Evolutionary conservation across 305 asterid genomes (phyloP).

Genomic region (Rubia peregrina): DNA sequence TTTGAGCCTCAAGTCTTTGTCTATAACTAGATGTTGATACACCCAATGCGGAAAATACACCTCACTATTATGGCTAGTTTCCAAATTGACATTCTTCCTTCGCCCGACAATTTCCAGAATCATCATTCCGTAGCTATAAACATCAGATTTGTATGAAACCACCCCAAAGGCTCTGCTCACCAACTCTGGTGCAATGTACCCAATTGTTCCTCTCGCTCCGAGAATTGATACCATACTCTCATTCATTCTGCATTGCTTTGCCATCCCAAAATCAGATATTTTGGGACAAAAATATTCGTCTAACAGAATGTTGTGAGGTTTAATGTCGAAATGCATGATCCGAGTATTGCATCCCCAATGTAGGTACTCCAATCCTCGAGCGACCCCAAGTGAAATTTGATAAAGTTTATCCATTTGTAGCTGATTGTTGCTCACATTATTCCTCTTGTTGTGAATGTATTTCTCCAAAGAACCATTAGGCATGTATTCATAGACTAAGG

Average conservation of each 20-base stretch:
- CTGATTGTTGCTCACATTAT: not conserved
- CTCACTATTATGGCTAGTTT: constrained; percentile 18
- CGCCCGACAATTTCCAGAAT: constrained; percentile 32
- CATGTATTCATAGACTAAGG: constrained; percentile 14
- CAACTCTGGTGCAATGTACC: constrained; percentile 45
- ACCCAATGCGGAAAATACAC: constrained; percentile 24
- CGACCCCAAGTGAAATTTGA: constrained; percentile 19
- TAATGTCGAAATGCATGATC: not conserved
- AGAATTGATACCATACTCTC: constrained; percentile 33
- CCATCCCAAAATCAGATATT: constrained; percentile 19
- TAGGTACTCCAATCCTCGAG: constrained; percentile 22
- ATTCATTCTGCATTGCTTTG: constrained; percentile 29
- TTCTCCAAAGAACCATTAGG: constrained; percentile 23
- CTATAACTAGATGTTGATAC: constrained; percentile 5
- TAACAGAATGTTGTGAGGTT: constrained; percentile 20
- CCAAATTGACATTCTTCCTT: constrained; percentile 7
- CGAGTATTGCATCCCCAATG: constrained; percentile 14
- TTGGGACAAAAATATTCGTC: not conserved
- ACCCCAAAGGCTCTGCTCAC: constrained; percentile 31
- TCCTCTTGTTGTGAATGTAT: constrained; percentile 4
- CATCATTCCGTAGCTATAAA: constrained; percentile 48
- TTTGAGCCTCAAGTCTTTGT: not conserved
- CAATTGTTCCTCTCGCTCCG: constrained; percentile 34
- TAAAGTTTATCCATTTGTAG: constrained; percentile 15
- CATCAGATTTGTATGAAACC: constrained; percentile 39